Evolutionary conservation across 2,329 filamentous ascomycete genomes (phyloP), one percentile per base, ranked within the genome.

Genomic region (Phialophora macrospora): DNA sequence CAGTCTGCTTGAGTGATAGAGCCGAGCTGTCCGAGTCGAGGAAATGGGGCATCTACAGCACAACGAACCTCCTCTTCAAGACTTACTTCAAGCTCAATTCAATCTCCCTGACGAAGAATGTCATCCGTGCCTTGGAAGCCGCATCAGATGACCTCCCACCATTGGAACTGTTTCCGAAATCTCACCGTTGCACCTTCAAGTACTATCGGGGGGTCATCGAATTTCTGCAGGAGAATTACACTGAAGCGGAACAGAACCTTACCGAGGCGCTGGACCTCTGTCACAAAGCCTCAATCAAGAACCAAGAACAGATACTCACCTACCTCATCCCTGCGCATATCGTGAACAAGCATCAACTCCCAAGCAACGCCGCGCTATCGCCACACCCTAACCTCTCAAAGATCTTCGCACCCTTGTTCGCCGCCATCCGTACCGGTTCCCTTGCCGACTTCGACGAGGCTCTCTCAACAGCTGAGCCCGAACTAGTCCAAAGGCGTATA

Each of bases 31-130:
- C 93, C 74, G 90, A 96, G 73, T 97, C 94, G 8, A 88, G 95
- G 62, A 99, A 98, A 85, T 99, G 95, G 95, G 96, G 92, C 6
- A 91, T 97, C 55, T 99, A 99, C 81, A 93, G 93, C 77, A 89
- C 94, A 70, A 92, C 93, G 74, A 98, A 97, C 75, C 85, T 99
- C 7, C 83, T 97, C 14, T 99, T 99, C 86, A 98, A 98, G 80
- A 98, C 93, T 1, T 97, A 98, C 78, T 99, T 99, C 82, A 96
- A 85, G 81, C 83, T 98, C 69, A 97, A 96, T 79, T 91, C 90
- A 38, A 90, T 96, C 64, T 88, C 88, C n/a, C 82, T 98, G 22
- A 96, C 90, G 20, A 93, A 95, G 76, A 97, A 95, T 71, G 89
- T 98, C 57, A 83, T 99, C 55, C 91, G 90, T 71, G 93, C 92